phyloP scores from a whole-genome alignment of 208 protist genomes.

The Acanthamoeba lugdunensis region DNA sequence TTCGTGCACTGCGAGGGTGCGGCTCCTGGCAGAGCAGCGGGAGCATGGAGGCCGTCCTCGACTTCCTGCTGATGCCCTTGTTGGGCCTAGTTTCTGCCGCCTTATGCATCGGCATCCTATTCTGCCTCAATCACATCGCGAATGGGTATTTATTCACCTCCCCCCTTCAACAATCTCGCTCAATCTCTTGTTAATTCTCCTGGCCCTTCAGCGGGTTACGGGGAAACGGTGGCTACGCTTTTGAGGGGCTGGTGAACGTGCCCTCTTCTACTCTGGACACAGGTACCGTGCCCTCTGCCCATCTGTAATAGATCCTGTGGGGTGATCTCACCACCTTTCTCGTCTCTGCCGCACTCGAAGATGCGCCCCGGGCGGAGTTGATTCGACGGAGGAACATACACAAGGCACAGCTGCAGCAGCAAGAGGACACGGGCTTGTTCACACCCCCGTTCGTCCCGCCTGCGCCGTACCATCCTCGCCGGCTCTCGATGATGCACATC shows the following conservation, averaged over 20 bases:
- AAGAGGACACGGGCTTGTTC: conserved; percentile 44
- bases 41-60: conserved; percentile 17
- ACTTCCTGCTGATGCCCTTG: neutral
- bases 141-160: neutral
- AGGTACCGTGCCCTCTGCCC: neutral
- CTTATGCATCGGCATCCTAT: conserved; percentile 5
- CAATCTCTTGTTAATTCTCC: neutral
- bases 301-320: neutral
- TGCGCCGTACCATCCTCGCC: conserved; percentile 39
- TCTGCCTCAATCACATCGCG: neutral
- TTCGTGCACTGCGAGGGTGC: neutral
- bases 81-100: neutral
- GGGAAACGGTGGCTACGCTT: neutral
- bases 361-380: conserved; percentile 40
- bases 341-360: neutral
- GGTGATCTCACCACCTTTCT: neutral
- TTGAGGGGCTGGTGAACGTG: conserved; percentile 42
- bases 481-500: conserved; percentile 46
- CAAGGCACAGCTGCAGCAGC: conserved; percentile 6
- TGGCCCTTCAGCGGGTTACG: neutral
- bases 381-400: conserved; percentile 47
- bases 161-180: neutral
- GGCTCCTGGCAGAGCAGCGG: neutral
- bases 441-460: conserved; percentile 57
- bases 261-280: conserved; percentile 30